Percentiles rank a stretch among this genome's conserved stretches.
Conservation (phyloP, 108 stramenopile genomes). For the Fragilaria crotonensis region DNA sequence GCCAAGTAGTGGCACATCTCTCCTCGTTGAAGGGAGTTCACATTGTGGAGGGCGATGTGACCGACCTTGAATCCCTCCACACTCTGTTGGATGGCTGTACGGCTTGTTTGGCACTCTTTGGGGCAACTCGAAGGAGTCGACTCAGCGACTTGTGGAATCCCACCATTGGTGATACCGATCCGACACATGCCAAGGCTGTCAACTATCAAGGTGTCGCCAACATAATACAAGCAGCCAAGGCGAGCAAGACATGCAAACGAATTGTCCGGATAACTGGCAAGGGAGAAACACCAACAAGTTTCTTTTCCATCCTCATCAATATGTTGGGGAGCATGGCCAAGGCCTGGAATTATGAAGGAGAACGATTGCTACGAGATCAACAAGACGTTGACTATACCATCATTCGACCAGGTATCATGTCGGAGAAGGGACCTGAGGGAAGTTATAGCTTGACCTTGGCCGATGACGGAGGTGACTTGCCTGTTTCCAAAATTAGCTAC, state of each 20-base stretch:
- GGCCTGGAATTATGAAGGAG: slow-evolving; percentile 80
- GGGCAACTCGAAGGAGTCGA: slow-evolving; percentile 27
- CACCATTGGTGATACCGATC: slow-evolving; percentile 29
- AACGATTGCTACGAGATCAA: slow-evolving; percentile 36
- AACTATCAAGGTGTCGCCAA: slow-evolving; percentile 62
- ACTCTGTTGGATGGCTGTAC: slow-evolving; percentile 42
- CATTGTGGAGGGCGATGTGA: slow-evolving; percentile 44
- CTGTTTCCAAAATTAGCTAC: slow-evolving; percentile 43
- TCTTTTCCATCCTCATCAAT: slow-evolving; percentile 66
- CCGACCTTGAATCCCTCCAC: slow-evolving; percentile 15
- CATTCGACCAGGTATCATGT: slow-evolving; percentile 63
- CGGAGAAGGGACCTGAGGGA: neutral
- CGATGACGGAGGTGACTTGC: slow-evolving; percentile 61
- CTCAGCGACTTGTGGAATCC: slow-evolving; percentile 25
- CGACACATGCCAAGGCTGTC: slow-evolving; percentile 50
- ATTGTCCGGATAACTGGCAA: slow-evolving; percentile 76
- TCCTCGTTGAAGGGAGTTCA: slow-evolving; percentile 21
- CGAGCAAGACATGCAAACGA: slow-evolving; percentile 23
- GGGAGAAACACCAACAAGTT: slow-evolving; percentile 48
- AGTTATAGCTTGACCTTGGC: slow-evolving; percentile 35
- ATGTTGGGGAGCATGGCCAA: slow-evolving; percentile 67
- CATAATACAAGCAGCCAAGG: slow-evolving; percentile 33
- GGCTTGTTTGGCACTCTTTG: slow-evolving; percentile 32
- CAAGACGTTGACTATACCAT: slow-evolving; percentile 54
- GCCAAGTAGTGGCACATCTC: slow-evolving; percentile 33